phyloP scores from a whole-genome alignment of 805 yeast species.

The Candida koratica region DNA sequence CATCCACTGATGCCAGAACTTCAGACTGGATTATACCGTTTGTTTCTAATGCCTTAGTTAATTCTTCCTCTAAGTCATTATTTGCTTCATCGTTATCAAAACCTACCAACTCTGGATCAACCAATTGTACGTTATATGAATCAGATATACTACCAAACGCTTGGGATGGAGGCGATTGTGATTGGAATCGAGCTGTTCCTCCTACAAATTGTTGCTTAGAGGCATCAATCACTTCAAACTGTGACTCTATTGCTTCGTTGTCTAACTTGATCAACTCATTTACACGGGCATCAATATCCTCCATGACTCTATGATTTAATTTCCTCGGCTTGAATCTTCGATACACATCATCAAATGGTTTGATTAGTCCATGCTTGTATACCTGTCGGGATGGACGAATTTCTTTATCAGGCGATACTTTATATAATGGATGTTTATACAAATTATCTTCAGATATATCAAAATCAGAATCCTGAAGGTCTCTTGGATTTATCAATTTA shows the following conservation, averaged over 20 bases:
- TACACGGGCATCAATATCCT: conserved; percentile 73
- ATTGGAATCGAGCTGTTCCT: conserved; percentile 18
- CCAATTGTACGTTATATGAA: neutral
- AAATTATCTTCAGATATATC: conserved; percentile 35
- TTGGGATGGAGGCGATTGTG: conserved; percentile 11
- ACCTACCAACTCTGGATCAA: conserved; percentile 16
- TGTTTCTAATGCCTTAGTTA: conserved; percentile 52
- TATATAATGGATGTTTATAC: conserved; percentile 39
- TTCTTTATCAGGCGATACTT: conserved; percentile 30
- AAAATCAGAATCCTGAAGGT: conserved; percentile 44
- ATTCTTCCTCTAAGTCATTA: conserved; percentile 46
- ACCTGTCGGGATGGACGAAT: conserved; percentile 45
- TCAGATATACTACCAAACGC: neutral
- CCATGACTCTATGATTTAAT: conserved; percentile 65
- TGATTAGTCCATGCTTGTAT: conserved; percentile 76
- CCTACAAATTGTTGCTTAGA: conserved; percentile 34
- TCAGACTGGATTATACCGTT: conserved; percentile 29
- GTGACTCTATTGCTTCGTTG: conserved; percentile 76
- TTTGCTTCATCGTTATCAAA: conserved; percentile 29
- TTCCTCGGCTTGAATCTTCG: conserved; percentile 69
- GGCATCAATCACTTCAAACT: conserved; percentile 66
- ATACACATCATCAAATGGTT: conserved; percentile 70
- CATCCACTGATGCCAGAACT: conserved; percentile 32
- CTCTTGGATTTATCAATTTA: conserved; percentile 42
- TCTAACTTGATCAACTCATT: conserved; percentile 72